Base-by-base conservation (phyloP, 129 eudicot genomes). In the Dittrichia graveolens region DNA sequence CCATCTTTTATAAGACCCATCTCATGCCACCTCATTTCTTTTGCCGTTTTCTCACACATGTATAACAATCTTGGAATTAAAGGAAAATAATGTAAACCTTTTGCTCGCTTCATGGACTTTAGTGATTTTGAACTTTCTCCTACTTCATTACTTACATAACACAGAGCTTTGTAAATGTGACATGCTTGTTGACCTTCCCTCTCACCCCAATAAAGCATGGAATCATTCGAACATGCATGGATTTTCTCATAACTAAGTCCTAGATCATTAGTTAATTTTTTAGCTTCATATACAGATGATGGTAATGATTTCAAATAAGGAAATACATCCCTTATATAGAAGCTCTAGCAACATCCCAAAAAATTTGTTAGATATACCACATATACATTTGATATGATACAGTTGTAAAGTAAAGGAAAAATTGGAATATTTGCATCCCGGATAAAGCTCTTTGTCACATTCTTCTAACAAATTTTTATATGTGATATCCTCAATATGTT, bases 301-400 rank as follows among this genome's bases (percentile, higher is more conserved):
- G 68, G 68, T 62, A 62, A 42, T 12, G 68, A 62, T 40, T 24
- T 62, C 16, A 60, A n/a, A 13, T 35, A 45, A 60, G 65, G 65
- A 60, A 60, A 60, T 7, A 9, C 19, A 13, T 60, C 67, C 46
- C 48, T 13, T 61, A n/a, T n/a, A n/a, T n/a, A 61, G 8, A 37
- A 61, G 67, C 47, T 61, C 47, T 61, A 61, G 24, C 8, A 61
- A 5, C 67, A 59, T 59, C 5, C 43, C 8, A 10, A 59, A 59
- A 35, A 43, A 2, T 43, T 59, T 59, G 43, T 59, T 59, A 3
- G 65, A 59, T 34, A 59, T 37, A 12, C 43, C 65, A 59, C 65
- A 43, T 3, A 59, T 34, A 34, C 44, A 59, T 12, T 59, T 59
- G 43, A 59, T 12, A 9, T 59, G 65, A 59, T 59, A 59, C 16